These are phyloP conservation scores for Termitomyces sp. DNA, from an alignment of 768 basidiomycete genomes.

Conservation along the genomic window DNA sequence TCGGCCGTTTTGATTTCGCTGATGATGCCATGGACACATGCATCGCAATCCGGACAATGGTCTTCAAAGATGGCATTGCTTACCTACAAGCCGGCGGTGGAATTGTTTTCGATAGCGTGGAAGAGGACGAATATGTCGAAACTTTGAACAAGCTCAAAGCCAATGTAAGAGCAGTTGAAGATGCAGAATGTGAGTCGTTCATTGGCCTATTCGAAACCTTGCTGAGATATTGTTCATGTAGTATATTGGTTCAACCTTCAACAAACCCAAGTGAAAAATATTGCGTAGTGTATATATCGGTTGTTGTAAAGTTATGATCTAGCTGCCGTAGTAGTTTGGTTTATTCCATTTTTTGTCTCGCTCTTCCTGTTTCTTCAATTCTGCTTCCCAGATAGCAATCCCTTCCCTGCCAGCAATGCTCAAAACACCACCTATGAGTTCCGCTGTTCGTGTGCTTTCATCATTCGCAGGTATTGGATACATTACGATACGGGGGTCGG, in stretches of 20 bases:
- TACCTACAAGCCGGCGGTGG: conserved; percentile 97
- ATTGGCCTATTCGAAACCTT: background rate
- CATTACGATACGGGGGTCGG: conserved; percentile 94
- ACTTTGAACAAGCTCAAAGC: conserved; percentile 92
- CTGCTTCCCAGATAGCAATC: conserved; percentile 41
- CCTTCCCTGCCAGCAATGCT: conserved; percentile 85
- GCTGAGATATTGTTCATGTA: conserved; percentile 27
- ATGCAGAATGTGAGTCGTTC: conserved; percentile 68
- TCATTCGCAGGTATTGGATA: conserved; percentile 99
- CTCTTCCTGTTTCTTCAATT: conserved; percentile 26
- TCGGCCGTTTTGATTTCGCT: conserved; percentile 97
- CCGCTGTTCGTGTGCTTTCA: conserved; percentile 87
- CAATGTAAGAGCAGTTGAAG: conserved; percentile 81
- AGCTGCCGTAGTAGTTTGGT: conserved; percentile 7
- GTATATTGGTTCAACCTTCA: conserved; percentile 73
- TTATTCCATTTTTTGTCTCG: conserved; percentile 16
- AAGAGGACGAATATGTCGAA: conserved; percentile 96
- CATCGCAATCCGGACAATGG: conserved; percentile 98
- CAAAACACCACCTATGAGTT: conserved; percentile 85
- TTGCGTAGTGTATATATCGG: conserved; percentile 9
- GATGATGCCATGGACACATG: conserved; percentile 96
- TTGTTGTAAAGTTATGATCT: conserved; percentile 10
- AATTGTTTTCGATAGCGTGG: conserved; percentile 94
- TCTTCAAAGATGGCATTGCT: conserved; percentile 87
- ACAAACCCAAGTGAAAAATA: conserved; percentile 30